Evolutionary conservation across 169 alveolate species (phyloP).

Genomic region (Plasmodium cynomolgi): DNA sequence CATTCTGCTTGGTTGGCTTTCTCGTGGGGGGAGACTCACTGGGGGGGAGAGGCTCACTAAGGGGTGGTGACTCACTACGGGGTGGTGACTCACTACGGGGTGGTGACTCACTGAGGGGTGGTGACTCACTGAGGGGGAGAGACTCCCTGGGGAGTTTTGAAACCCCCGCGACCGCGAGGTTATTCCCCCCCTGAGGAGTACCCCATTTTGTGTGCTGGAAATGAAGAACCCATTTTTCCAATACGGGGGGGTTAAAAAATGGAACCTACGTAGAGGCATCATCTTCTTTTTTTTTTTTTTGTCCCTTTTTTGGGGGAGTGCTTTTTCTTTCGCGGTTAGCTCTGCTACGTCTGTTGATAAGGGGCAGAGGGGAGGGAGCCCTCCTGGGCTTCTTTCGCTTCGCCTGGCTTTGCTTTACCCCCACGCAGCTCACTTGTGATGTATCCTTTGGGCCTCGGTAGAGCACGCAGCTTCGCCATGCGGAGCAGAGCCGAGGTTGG

Average conservation of each 20-base stretch:
- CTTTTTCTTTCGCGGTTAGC: no score
- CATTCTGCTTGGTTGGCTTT: neutral
- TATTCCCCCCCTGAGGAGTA: neutral
- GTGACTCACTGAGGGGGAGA: neutral
- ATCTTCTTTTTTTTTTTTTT: neutral
- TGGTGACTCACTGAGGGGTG: neutral
- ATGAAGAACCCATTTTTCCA: slow-evolving; percentile 5
- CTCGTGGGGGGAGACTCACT: neutral
- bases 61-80: neutral
- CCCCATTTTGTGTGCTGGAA: neutral
- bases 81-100: neutral
- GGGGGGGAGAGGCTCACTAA: no score
- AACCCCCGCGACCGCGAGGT: neutral
- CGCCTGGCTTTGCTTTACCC: neutral
- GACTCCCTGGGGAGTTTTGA: neutral
- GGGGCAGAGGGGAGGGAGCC: no score
- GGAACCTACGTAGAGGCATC: neutral
- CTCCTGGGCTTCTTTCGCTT: neutral
- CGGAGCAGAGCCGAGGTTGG: neutral
- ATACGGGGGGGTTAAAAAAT: neutral
- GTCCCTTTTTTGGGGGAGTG: neutral
- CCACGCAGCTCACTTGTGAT: neutral
- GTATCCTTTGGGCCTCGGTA: no score
- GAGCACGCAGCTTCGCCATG: neutral
- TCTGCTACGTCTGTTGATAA: no score